These are phyloP conservation scores for Gaillardinia entomophila DNA, from an alignment of 805 yeast species.

Conservation along the genomic window DNA sequence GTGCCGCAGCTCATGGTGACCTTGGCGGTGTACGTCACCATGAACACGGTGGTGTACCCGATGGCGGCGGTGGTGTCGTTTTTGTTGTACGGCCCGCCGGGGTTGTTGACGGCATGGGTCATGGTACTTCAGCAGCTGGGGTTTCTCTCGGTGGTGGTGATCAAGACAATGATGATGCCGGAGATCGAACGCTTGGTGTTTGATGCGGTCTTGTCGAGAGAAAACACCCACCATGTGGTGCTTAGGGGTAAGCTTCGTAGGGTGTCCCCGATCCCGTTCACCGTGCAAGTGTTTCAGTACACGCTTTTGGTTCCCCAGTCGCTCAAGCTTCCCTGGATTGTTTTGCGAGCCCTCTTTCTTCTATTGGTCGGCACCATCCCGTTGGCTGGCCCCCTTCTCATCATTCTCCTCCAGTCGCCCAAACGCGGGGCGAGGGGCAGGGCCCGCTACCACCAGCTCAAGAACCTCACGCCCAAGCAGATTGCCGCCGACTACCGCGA, in stretches of 20 bases:
- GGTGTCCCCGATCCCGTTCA: slow-evolving; percentile 22
- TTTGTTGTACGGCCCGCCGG: slow-evolving; percentile 46
- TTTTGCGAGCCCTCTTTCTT: slow-evolving; percentile 28
- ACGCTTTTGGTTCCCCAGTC: slow-evolving; percentile 29
- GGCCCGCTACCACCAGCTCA: slow-evolving; percentile 50
- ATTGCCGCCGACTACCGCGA: slow-evolving; percentile 29
- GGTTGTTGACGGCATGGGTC: slow-evolving; percentile 40
- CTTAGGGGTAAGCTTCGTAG: slow-evolving; percentile 31
- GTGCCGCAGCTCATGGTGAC: slow-evolving; percentile 42
- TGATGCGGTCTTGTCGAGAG: slow-evolving; percentile 42
- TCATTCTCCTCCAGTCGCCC: slow-evolving; percentile 48
- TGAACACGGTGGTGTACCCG: slow-evolving; percentile 40
- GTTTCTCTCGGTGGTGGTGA: slow-evolving; percentile 35
- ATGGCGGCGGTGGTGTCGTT: slow-evolving; percentile 35
- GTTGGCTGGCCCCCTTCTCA: slow-evolving; percentile 50
- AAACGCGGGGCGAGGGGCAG: slow-evolving; percentile 49
- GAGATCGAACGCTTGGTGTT: slow-evolving; percentile 41
- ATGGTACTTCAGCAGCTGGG: slow-evolving; percentile 39
- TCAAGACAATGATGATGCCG: slow-evolving; percentile 40
- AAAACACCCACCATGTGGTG: slow-evolving; percentile 42
- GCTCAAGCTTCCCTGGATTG: slow-evolving; percentile 36
- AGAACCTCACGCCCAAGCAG: slow-evolving; percentile 42
- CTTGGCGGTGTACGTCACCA: slow-evolving; percentile 24
- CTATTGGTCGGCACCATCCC: slow-evolving; percentile 47
- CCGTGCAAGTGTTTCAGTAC: slow-evolving; percentile 20